Evolutionary conservation across 2,329 filamentous ascomycete genomes (phyloP).

Genomic region (Fusarium subtropicale): DNA sequence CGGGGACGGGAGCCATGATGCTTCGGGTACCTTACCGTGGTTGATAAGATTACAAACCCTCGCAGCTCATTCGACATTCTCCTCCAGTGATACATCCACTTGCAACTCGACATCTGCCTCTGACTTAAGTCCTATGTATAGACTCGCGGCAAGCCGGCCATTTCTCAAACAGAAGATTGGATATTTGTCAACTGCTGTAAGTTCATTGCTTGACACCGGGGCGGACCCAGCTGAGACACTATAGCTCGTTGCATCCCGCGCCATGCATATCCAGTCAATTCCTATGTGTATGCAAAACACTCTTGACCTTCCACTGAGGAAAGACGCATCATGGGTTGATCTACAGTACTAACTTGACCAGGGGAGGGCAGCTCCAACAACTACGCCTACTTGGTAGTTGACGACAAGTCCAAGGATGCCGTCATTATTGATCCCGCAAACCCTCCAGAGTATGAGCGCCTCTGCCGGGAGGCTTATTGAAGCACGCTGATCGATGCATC

Average conservation of each 20-base stretch:
- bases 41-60: constrained; percentile 45
- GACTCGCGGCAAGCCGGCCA: constrained; percentile 53
- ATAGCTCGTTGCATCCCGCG: constrained; percentile 41
- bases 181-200: constrained; percentile 38
- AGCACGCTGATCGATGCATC: constrained; percentile 10
- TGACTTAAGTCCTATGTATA: constrained; percentile 54
- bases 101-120: constrained; percentile 2
- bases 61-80: constrained; percentile 37
- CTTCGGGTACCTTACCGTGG: background rate
- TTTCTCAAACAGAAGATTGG: constrained; percentile 50
- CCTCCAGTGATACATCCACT: constrained; percentile 18
- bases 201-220: constrained; percentile 13
- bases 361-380: constrained; percentile 84
- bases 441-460: constrained; percentile 73
- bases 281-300: constrained; percentile 79
- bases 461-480: background rate
- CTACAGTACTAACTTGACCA: constrained; percentile 51
- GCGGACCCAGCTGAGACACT: constrained; percentile 7
- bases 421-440: constrained; percentile 85
- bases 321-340: background rate
- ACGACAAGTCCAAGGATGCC: constrained; percentile 81
- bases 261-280: constrained; percentile 88
- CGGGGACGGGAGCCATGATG: constrained; percentile 30
- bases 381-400: constrained; percentile 85
- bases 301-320: background rate